These are phyloP conservation scores for Dactylorhiza incarnata DNA, from an alignment of 106 monocot genomes.

Conservation along the genomic window DNA sequence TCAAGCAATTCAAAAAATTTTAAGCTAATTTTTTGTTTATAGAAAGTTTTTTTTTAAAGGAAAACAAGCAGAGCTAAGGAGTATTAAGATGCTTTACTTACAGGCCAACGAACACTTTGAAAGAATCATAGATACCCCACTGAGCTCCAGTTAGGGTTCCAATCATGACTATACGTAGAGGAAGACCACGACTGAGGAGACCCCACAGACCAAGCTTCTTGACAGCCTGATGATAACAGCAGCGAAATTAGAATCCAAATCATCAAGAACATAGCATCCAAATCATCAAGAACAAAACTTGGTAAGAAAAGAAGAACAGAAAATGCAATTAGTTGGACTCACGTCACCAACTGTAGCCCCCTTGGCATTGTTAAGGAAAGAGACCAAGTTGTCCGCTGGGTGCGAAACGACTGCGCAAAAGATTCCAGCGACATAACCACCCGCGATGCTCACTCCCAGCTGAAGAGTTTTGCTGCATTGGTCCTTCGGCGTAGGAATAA, in stretches of 20 bases:
- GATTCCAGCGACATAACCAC: slow-evolving; percentile 74
- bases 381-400: slow-evolving; percentile 77
- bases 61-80: neutral
- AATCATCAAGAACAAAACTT: neutral
- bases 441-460: slow-evolving; percentile 68
- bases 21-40: neutral
- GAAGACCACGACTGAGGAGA: slow-evolving; percentile 68
- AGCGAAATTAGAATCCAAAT: neutral
- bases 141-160: slow-evolving; percentile 70
- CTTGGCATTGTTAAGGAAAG: slow-evolving; percentile 76
- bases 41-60: neutral
- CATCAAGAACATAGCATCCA: neutral
- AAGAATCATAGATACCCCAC: slow-evolving; percentile 73
- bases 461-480: slow-evolving; percentile 69
- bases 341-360: slow-evolving; percentile 73
- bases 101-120: slow-evolving; percentile 78
- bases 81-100: slow-evolving; percentile 21
- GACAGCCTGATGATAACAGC: slow-evolving; percentile 39
- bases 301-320: neutral
- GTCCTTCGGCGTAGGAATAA: slow-evolving; percentile 62
- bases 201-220: slow-evolving; percentile 67
- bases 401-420: slow-evolving; percentile 71
- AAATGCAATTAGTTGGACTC: slow-evolving; percentile 2
- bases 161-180: slow-evolving; percentile 73
- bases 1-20: neutral